Evolutionary conservation across 345 rosid genomes (phyloP), one percentile per base, ranked within the genome.

Genomic region (Corchorus olitorius): DNA sequence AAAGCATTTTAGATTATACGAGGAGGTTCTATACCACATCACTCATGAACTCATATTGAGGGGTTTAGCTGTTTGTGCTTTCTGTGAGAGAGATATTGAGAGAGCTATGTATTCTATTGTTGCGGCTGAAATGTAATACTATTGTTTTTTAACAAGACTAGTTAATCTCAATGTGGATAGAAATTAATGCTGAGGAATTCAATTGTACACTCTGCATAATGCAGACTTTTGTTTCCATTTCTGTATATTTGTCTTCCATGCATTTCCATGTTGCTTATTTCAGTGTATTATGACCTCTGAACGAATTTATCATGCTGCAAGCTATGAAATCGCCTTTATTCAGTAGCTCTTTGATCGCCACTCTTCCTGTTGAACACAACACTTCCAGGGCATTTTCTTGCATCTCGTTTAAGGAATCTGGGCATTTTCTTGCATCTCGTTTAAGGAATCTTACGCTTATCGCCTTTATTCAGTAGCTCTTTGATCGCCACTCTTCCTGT

Each of bases 1-100:
- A 92, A 93, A 27, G 75, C 90, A 9, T 75, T 34, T n/a, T 89
- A 82, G 64, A 71, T 37, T 9, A 58, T 68, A 10, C 9, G 19
- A n/a, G 6, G 15, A 27, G 27, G 5, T 61, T 53, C 16, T 62
- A 20, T 46, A 34, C 46, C n/a, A 11, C n/a, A 11, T 46, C 43
- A 6, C 53, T 20, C 58, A 9, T 66, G 73, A 52, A 11, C 43
- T 20, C 65, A 9, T 58, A 60, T 22, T 41, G 11, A 4, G 10
- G 11, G 62, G 13, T 56, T 35, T 50, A 33, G 35, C 56, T 33
- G 45, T 58, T 17, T 41, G 17, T 72, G 52, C 34, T 58, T 37
- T 72, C 66, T 27, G n/a, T 2, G 63, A 49, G 72, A 22, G 37
- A 19, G 49, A 41, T 46, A 66, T 39, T 0, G 20, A 54, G 20